These are phyloP conservation scores for Pisolithus tinctorius DNA, from an alignment of 768 basidiomycete species.

Conservation along the genomic window DNA sequence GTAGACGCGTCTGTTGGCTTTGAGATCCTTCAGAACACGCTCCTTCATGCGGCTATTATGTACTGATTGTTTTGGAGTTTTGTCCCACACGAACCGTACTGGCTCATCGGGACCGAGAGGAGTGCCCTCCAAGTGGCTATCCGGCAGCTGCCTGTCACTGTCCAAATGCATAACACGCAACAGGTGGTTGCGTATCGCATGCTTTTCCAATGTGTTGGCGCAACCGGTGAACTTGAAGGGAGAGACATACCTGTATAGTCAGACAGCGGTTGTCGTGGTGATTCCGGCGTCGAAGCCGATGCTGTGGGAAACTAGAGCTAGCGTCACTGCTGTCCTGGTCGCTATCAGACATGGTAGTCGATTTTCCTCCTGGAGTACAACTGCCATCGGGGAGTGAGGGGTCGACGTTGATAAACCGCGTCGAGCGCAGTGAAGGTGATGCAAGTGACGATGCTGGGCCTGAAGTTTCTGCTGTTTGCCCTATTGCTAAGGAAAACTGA, in stretches of 20 bases:
- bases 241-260: conserved; percentile 53
- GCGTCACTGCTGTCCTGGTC: conserved; percentile 32
- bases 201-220: conserved; percentile 31
- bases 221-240: background rate
- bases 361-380: conserved; percentile 23
- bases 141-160: conserved; percentile 53
- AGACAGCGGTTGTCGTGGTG: conserved; percentile 61
- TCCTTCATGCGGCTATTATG: conserved; percentile 70
- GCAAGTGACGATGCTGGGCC: conserved; percentile 3
- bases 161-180: conserved; percentile 51
- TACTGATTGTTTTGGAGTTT: conserved; percentile 66
- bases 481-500: conserved; percentile 8
- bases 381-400: conserved; percentile 1
- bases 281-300: conserved; percentile 40
- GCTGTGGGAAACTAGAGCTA: conserved; percentile 25
- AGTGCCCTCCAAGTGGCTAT: conserved; percentile 51
- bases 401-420: conserved; percentile 17
- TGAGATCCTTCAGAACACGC: conserved; percentile 55
- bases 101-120: conserved; percentile 41
- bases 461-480: conserved; percentile 2
- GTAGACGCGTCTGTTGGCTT: conserved; percentile 48
- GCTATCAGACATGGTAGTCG: conserved; percentile 26
- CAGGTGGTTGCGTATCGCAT: conserved; percentile 67
- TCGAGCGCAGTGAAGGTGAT: conserved; percentile 12
- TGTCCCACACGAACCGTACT: conserved; percentile 74